Evolutionary conservation across 192 early-diverging fungal genomes (phyloP).

Genomic region (Pilaira anomala): DNA sequence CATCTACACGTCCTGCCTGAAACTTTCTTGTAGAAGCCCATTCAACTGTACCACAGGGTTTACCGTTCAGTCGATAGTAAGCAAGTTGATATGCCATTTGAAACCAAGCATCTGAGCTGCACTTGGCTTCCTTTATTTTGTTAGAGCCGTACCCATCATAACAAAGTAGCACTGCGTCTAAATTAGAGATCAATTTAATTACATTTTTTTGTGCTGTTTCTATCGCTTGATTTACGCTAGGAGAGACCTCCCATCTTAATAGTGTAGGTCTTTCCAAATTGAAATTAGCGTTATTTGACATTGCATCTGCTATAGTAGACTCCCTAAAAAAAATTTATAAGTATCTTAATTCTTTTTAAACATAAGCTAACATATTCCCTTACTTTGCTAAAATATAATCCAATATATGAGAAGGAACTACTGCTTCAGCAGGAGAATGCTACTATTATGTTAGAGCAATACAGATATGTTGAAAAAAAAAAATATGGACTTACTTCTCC

Average conservation of each 20-base stretch:
- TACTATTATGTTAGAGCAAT: too few relatives aligned
- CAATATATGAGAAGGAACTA: conserved; percentile 79
- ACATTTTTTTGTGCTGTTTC: conserved; percentile 63
- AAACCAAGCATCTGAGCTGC: conserved; percentile 86
- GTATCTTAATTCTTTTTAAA: not conserved
- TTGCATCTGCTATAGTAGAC: conserved; percentile 18
- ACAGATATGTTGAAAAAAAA: too few relatives aligned
- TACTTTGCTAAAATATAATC: conserved; percentile 67
- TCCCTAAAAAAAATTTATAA: not conserved
- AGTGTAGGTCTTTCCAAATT: conserved; percentile 53
- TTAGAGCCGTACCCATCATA: conserved; percentile 74
- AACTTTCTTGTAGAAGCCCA: conserved; percentile 71
- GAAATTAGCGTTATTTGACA: conserved; percentile 19
- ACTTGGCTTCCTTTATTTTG: conserved; percentile 80
- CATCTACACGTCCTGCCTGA: conserved; percentile 89
- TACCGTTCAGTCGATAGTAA: conserved; percentile 70
- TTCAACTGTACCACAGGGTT: conserved; percentile 70
- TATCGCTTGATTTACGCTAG: conserved; percentile 52
- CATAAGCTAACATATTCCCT: conserved; percentile 7
- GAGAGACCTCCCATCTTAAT: conserved; percentile 69
- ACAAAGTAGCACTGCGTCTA: conserved; percentile 68
- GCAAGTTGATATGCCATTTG: conserved; percentile 90
- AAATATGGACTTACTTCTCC: conserved; percentile 80
- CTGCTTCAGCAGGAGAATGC: conserved; percentile 92
- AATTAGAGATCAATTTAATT: conserved; percentile 59